Conservation (phyloP, 495 filamentous ascomycete genomes). For the Aspergillus asperescens region DNA sequence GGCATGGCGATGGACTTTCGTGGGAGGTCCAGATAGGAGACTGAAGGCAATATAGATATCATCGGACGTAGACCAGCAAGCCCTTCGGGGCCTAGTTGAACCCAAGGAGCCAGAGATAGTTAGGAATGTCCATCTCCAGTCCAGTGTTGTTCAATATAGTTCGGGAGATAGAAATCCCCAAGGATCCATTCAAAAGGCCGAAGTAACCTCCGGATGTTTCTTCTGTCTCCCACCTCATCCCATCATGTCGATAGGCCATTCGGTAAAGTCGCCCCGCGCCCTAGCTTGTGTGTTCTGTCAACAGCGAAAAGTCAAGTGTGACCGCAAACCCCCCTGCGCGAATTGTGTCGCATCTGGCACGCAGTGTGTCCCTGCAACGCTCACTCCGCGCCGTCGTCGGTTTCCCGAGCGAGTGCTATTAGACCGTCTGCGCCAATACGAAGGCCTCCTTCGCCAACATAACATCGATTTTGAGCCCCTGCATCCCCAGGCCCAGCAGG, state of each 20-base stretch:
- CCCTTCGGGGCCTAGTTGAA: too few relatives aligned
- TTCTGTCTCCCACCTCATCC: too few relatives aligned
- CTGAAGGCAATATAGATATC: too few relatives aligned
- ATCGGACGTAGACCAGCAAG: too few relatives aligned
- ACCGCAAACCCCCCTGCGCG: conserved; percentile 51
- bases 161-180: too few relatives aligned
- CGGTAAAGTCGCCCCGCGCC: conserved; percentile 25
- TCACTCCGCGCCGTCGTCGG: conserved; percentile 39
- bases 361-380: conserved; percentile 46
- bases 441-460: conserved; percentile 47
- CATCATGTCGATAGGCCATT: too few relatives aligned
- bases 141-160: too few relatives aligned
- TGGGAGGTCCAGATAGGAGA: too few relatives aligned
- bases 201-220: too few relatives aligned
- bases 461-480: conserved; percentile 49
- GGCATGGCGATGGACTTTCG: background rate
- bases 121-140: too few relatives aligned
- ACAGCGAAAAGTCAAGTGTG: conserved; percentile 55
- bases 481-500: conserved; percentile 25
- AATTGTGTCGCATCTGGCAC: conserved; percentile 39
- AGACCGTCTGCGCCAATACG: conserved; percentile 47
- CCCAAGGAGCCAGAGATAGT: too few relatives aligned
- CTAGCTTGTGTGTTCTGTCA: conserved; percentile 53
- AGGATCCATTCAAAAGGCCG: too few relatives aligned
- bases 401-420: conserved; percentile 53